phyloP scores from a whole-genome alignment of 1,139 yeast genomes.

The Nadsonia starkeyi-henricii region DNA sequence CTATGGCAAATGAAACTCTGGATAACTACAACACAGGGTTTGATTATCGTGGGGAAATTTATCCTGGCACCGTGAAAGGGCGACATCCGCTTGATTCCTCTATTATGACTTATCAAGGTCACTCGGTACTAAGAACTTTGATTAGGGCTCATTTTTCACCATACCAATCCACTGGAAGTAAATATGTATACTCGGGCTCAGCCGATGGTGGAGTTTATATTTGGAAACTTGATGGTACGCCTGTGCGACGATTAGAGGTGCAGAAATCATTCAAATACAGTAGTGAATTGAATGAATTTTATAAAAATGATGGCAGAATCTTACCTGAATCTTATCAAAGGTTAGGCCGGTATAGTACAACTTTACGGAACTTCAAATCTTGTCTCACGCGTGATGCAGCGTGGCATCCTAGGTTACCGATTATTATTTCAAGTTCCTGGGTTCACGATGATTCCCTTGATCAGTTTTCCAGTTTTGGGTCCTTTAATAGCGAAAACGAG shows the following conservation, averaged over 20 bases:
- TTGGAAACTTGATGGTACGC: constrained; percentile 21
- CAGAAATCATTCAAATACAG: neutral
- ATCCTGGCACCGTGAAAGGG: constrained; percentile 13
- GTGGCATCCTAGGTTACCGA: neutral
- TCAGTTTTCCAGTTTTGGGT: neutral
- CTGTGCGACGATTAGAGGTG: constrained; percentile 10
- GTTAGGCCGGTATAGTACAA: neutral
- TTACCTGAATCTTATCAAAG: neutral
- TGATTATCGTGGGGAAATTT: constrained; percentile 18
- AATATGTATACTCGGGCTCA: constrained; percentile 23
- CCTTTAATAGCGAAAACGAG: neutral
- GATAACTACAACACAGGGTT: constrained; percentile 11
- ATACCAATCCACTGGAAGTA: constrained; percentile 16
- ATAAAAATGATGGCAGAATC: neutral
- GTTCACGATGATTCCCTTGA: neutral
- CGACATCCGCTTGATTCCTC: constrained; percentile 18
- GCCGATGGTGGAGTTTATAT: constrained; percentile 20
- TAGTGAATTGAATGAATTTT: neutral
- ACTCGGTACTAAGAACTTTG: constrained; percentile 18
- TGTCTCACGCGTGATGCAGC: neutral
- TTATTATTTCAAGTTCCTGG: neutral
- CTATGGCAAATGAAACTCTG: constrained; percentile 7
- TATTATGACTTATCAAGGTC: constrained; percentile 22
- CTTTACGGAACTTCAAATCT: neutral
- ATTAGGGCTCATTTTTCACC: constrained; percentile 25